phyloP scores from a whole-genome alignment of 2,329 filamentous ascomycete genomes.

The Tolypocladium inflatum region DNA sequence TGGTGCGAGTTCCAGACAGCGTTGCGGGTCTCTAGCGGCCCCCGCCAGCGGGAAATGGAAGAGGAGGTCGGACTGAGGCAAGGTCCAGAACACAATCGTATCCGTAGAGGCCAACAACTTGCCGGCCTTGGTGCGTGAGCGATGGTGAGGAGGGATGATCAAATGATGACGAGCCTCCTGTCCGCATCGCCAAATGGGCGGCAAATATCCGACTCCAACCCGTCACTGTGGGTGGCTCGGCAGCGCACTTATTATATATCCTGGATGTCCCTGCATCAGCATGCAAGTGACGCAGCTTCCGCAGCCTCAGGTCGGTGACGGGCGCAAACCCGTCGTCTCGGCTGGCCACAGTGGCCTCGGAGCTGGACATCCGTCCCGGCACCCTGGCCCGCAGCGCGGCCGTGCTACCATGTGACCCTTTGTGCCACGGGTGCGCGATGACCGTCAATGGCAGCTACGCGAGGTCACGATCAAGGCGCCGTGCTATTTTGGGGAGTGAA shows the following conservation, averaged over 20 bases:
- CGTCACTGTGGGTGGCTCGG: background rate
- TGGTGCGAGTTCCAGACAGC: background rate
- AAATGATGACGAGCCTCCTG: background rate
- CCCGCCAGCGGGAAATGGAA: background rate
- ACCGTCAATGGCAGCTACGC: background rate
- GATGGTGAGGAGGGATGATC: background rate
- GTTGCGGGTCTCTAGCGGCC: background rate
- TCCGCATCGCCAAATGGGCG: background rate
- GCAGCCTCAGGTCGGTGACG: background rate
- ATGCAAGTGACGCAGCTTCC: background rate
- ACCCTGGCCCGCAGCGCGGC: background rate
- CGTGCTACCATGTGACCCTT: background rate
- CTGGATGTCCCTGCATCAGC: background rate
- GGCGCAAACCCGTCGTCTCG: background rate
- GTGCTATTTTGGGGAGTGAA: background rate
- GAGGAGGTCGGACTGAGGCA: background rate
- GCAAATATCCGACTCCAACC: background rate
- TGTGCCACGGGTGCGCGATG: background rate
- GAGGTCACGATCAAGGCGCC: background rate
- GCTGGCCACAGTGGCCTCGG: background rate
- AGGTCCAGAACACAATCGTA: background rate
- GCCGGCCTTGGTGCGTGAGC: background rate
- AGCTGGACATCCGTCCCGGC: background rate
- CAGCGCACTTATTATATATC: background rate
- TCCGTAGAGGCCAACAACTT: background rate